Evolutionary conservation across 2,329 filamentous ascomycete genomes (phyloP).

Genomic region (Triangularia verruculosa): DNA sequence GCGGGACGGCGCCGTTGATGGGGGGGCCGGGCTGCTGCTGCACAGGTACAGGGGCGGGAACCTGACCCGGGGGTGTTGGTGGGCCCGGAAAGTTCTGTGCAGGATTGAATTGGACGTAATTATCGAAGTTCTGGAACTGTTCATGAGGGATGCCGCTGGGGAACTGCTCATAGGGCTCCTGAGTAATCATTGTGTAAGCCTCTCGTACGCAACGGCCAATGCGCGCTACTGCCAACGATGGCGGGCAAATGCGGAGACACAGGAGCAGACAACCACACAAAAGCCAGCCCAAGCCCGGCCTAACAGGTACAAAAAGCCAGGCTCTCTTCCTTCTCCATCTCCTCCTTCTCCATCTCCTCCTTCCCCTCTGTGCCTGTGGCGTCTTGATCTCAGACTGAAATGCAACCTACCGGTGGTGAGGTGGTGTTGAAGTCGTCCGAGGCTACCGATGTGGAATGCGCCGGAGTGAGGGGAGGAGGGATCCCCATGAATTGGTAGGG

Average conservation of each 20-base stretch:
- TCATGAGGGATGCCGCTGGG: slow-evolving; percentile 35
- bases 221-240: slow-evolving; percentile 30
- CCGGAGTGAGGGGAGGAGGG: slow-evolving; percentile 47
- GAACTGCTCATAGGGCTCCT: slow-evolving; percentile 51
- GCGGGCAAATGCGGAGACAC: slow-evolving; percentile 23
- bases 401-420: slow-evolving; percentile 51
- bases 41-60: slow-evolving; percentile 27
- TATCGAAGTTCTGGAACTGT: slow-evolving; percentile 51
- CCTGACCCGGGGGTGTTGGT: slow-evolving; percentile 50
- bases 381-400: slow-evolving; percentile 10
- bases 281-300: background rate
- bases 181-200: slow-evolving; percentile 36
- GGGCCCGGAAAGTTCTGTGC: slow-evolving; percentile 44
- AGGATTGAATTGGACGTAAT: slow-evolving; percentile 42
- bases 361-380: background rate
- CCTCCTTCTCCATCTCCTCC: background rate
- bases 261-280: slow-evolving; percentile 3
- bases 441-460: slow-evolving; percentile 51
- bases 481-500: slow-evolving; percentile 55
- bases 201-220: slow-evolving; percentile 22
- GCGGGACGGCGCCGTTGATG: slow-evolving; percentile 20
- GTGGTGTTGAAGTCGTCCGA: slow-evolving; percentile 55
- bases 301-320: slow-evolving; percentile 13
- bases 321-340: background rate
- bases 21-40: slow-evolving; percentile 24